Evolutionary conservation across 495 filamentous ascomycete species (phyloP), one percentile per base, ranked within the genome.

Genomic region (Cladorrhinum samala): DNA sequence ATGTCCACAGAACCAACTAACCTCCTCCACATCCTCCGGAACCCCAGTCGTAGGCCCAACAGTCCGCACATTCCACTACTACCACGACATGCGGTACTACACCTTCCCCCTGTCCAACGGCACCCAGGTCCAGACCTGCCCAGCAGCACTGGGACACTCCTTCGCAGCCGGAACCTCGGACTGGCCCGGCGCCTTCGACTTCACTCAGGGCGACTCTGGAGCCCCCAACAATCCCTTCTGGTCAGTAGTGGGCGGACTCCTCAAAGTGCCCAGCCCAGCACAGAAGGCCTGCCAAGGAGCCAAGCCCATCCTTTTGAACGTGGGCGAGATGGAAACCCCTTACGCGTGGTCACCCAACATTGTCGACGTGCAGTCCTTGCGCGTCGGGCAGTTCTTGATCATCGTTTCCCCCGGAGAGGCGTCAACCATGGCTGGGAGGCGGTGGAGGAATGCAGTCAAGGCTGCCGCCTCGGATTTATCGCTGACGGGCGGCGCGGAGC

Each of bases 121-220:
- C 41, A 87, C 83, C 17, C 72, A 65, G 2, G 80, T 87, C 14
- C 81, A 75, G 55, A 95, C 92, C 4, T 96, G 93, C 64, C 84
- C 89, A 27, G 92, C 93, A 2, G 93, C 89, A 0, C 73, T 98
- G n/a, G 93, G 93, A 43, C 89, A 89, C 56, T 88, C 85, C 8
- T 98, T 98, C 68, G 93, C 93, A 16, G 93, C 86, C 14, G 93
- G 93, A 21, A 98, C 93, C 1, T 87, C 88, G 0, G 93, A 98
- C 63, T 87, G 93, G 13, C 92, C 92, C 0, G 93, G 93, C 3
- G 82, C 83, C 3, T 95, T 96, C 64, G 93, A 96, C 71, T 96
- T 96, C 68, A 91, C 84, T 17, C 93, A 98, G 65, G 88, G 83
- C 53, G 80, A 88, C 60, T 85, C 83, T 6, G 82, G 83, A 18